A percentile compares a stretch with the other conserved stretches of the same genome.
Conservation (phyloP, 371 early-diverging fungal species). For the Mortierella sp. region DNA sequence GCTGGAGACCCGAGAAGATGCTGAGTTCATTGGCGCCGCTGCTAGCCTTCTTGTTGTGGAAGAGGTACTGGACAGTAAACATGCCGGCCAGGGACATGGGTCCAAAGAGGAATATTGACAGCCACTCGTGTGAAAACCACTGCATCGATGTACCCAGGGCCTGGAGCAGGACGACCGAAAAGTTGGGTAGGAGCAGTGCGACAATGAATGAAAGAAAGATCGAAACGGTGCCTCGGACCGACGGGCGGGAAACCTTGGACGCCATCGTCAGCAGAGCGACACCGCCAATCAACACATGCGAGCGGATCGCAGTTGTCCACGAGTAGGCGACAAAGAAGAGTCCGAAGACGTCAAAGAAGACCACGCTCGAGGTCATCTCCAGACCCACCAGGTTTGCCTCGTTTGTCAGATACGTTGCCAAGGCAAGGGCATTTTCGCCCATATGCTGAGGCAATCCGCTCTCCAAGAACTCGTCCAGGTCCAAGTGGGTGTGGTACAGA, state of each 20-base stretch:
- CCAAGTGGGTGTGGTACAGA: constrained; percentile 80
- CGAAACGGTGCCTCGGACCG: constrained; percentile 36
- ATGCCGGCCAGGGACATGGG: constrained; percentile 64
- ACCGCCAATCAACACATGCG: constrained; percentile 49
- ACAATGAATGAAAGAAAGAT: constrained; percentile 61
- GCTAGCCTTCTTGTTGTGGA: constrained; percentile 32
- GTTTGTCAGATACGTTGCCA: constrained; percentile 68
- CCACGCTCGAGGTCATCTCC: constrained; percentile 65
- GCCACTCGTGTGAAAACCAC: constrained; percentile 75
- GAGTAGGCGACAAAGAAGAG: constrained; percentile 72
- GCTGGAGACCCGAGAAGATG: constrained; percentile 25
- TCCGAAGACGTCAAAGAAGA: constrained; percentile 77
- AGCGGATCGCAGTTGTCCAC: constrained; percentile 65
- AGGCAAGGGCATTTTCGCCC: constrained; percentile 75
- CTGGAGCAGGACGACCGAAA: constrained; percentile 59
- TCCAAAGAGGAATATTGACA: constrained; percentile 68
- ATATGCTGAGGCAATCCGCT: constrained; percentile 78
- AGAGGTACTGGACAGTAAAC: constrained; percentile 62
- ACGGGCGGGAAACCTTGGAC: constrained; percentile 14
- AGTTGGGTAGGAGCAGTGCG: constrained; percentile 59
- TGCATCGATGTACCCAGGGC: constrained; percentile 68
- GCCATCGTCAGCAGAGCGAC: constrained; percentile 14
- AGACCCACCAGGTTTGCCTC: constrained; percentile 62
- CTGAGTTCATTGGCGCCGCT: constrained; percentile 32
- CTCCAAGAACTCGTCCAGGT: constrained; percentile 68